Evolutionary conservation across 305 asterid genomes (phyloP), one percentile per base, ranked within the genome.

Genomic region (Fraxinus velutina): DNA sequence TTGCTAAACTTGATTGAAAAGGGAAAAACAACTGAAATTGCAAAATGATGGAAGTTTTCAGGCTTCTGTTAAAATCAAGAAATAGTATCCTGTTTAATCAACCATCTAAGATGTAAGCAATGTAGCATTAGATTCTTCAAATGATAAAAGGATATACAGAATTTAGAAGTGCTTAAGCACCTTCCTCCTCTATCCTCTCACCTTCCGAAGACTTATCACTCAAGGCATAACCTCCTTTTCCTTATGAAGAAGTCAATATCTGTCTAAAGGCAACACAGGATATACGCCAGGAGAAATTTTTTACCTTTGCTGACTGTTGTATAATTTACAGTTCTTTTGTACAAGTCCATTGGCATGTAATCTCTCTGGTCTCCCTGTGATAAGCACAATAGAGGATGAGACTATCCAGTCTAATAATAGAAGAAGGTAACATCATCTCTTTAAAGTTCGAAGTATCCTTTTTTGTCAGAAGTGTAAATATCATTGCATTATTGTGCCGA

Each of bases 261-360:
- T 19, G 68, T 57, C 29, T 57, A 57, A 17, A 57, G 29, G 29
- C 3, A 57, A 57, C 68, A 19, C 9, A 19, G 68, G 12, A 19
- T 57, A 7, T 52, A 52, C 64, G 0, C 7, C 21, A 52, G 64
- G 22, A 52, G 64, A n/a, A n/a, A 5, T 52, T n/a, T 52, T 52
- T 7, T 7, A 60, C 71, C 33, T 62, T 62, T 9, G 33, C 33
- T 64, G 29, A 64, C 72, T 64, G 29, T 57, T 64, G 33, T 9
- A 21, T 9, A 24, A 24, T 64, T 71, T 24, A 24, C 90, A 92
- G 97, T 92, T 92, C 88, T 93, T 93, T 82, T 81, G 66, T 60
- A 73, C 87, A 22, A 85, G 87, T 73, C 96, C 97, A 44, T 83
- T 89, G 88, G 89, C 98, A 27, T 89, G 97, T 81, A 87, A 85